Percentiles rank a stretch among this genome's conserved stretches.
These are phyloP conservation scores for Trichosporon asahii DNA, from an alignment of 1,284 basidiomycete genomes.

Conservation along the genomic window DNA sequence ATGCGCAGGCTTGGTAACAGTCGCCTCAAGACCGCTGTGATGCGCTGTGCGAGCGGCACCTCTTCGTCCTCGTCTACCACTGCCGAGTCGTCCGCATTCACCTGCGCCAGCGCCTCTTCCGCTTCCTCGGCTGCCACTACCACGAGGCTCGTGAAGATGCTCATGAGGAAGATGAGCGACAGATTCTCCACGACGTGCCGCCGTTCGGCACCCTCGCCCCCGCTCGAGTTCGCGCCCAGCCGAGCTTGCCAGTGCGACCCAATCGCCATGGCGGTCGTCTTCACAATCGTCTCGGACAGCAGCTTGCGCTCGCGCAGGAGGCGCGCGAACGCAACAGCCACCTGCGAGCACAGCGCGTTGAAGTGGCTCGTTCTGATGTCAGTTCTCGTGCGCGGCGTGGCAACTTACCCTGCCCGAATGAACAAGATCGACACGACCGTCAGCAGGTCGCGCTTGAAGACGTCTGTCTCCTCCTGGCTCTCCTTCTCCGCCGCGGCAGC, in stretches of 20 bases:
- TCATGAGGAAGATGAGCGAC: constrained; percentile 69
- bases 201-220: constrained; percentile 22
- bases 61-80: constrained; percentile 39
- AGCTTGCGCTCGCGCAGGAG: constrained; percentile 67
- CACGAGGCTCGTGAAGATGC: constrained; percentile 65
- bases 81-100: constrained; percentile 42
- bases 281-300: constrained; percentile 71
- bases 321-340: constrained; percentile 23
- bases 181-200: constrained; percentile 60
- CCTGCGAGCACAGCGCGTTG: constrained; percentile 22
- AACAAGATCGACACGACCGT: constrained; percentile 57
- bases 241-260: constrained; percentile 78
- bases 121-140: constrained; percentile 62
- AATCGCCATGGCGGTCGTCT: constrained; percentile 68
- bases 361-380: constrained; percentile 37
- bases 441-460: constrained; percentile 68
- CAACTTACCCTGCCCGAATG: constrained; percentile 50
- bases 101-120: constrained; percentile 37
- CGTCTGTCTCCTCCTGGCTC: constrained; percentile 55
- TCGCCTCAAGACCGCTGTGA: constrained; percentile 79
- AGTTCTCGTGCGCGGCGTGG: neutral
- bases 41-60: constrained; percentile 64
- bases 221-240: constrained; percentile 55
- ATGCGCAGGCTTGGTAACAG: constrained; percentile 83
- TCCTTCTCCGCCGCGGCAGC: constrained; percentile 22